Evolutionary conservation across 257 asterid species (phyloP).

Genomic region (Haberlea rhodopensis): DNA sequence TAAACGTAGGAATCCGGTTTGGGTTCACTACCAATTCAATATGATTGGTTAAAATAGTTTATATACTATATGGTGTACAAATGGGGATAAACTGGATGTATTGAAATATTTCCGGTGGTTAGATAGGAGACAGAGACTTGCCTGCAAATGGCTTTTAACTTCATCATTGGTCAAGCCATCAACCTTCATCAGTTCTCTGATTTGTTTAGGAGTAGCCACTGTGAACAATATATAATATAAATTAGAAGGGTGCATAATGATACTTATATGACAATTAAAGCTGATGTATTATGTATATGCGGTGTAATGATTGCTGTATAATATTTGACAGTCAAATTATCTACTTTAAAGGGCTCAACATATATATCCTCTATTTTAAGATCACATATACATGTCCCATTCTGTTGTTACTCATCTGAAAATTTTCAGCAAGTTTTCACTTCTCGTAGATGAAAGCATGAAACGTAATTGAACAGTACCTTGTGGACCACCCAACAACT

Average conservation of each 20-base stretch:
- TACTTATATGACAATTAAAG: not conserved
- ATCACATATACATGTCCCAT: not conserved
- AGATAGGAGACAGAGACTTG: constrained; percentile 18
- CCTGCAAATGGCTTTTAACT: constrained; percentile 99
- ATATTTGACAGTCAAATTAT: not conserved
- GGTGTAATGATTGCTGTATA: not conserved
- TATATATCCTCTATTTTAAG: no score
- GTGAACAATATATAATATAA: constrained; percentile 26
- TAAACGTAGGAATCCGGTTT: no score
- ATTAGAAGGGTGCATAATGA: constrained; percentile 11
- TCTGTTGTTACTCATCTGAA: not conserved
- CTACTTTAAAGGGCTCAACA: no score
- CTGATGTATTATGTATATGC: not conserved
- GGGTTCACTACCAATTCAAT: no score
- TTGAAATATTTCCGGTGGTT: no score
- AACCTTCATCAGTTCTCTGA: constrained; percentile 93
- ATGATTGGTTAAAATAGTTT: no score
- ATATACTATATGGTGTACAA: no score
- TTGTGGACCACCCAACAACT: constrained; percentile 97
- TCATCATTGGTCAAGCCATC: constrained; percentile 98
- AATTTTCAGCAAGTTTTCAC: not conserved
- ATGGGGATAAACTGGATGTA: no score
- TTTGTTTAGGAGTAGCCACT: constrained; percentile 98
- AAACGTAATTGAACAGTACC: constrained; percentile 37
- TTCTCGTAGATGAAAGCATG: not conserved